Evolutionary conservation across 306 rosid genomes (phyloP), one percentile per base, ranked within the genome.

Genomic region (Styphnolobium japonicum): DNA sequence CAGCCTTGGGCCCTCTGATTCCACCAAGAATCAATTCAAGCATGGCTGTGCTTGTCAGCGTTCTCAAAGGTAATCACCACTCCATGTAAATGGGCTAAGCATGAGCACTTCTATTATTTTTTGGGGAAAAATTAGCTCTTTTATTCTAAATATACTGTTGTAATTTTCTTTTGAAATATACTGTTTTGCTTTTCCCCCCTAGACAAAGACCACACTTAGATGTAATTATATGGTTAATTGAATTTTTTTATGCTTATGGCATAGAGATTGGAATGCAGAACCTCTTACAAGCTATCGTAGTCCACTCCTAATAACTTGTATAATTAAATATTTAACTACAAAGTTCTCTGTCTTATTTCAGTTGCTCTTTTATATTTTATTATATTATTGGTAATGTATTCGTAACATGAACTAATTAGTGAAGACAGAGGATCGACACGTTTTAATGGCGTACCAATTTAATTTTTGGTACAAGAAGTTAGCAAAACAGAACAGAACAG

Each of bases 1-100:
- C 97, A 0, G 98, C 92, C 2, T 82, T 94, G 92, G 97, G 98
- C 43, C 80, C 87, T 52, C 75, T 89, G n/a, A 73, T 94, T 73
- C 64, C 97, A 0, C 93, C 98, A 9, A 84, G 90, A 68, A 85
- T 92, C 82, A 94, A 92, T 76, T 87, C 92, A 0, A 94, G 97
- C 88, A 92, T 94, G 98, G 55, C 86, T 8, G 88, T 88, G 82
- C 89, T 94, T 55, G 18, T 91, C 10, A 84, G 88, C 43, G 88
- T 94, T 81, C 93, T 94, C 68, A 78, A 92, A 88, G 98, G 92
- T 91, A 82, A 34, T 36, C 10, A 10, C 19, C 62, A 22, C 37
- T 67, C 39, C 23, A 4, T 18, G 10, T 31, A 19, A 55, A 21
- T 53, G 60, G 14, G 14, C 14, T 21, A 21, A 53, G 10, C 31